Evolutionary conservation across 441 rosid genomes (phyloP), one percentile per base, ranked within the genome.

Genomic region (Syzygium malaccense): DNA sequence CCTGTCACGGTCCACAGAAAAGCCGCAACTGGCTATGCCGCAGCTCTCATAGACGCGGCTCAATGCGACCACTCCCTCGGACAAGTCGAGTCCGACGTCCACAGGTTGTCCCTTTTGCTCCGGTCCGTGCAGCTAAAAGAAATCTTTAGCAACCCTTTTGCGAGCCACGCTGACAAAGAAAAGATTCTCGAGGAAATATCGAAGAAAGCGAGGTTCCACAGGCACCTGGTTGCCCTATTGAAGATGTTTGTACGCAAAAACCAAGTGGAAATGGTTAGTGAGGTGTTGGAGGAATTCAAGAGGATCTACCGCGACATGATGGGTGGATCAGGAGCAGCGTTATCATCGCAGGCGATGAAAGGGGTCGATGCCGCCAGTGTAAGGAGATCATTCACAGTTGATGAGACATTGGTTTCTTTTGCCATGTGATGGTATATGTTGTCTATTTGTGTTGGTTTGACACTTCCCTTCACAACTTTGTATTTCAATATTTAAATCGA

Each of bases 21-120:
- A 85, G 94, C 95, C 6, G 94, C 95, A 18, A 93, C 89, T 3
- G 96, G 97, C 49, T 96, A 93, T 71, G 96, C 96, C 4, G 97
- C 94, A 1, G 98, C 98, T 4, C 95, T 96, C 86, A 86, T 94
- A 13, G 95, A 93, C 75, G 91, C 92, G 64, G 91, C 95, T 86
- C 95, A 88, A 13, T 87, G 92, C 90, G 92, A 89, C 89, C 68
- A 89, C 80, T 92, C 96, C 55, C 94, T 94, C 68, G 91, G 92
- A 51, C 87, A 86, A 41, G 93, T 93, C 54, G 92, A 79, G 32
- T 90, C 87, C 78, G 96, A 94, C 68, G 98, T 91, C 48, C 91
- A 71, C 25, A 92, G 92, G 86, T 58, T 94, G 49, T 89, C 90
- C 57, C 91, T 66, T 91, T 86, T 92, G 83, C 91, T 94, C 12